Evolutionary conservation across 345 rosid genomes (phyloP).

Genomic region (Triadica sebifera): DNA sequence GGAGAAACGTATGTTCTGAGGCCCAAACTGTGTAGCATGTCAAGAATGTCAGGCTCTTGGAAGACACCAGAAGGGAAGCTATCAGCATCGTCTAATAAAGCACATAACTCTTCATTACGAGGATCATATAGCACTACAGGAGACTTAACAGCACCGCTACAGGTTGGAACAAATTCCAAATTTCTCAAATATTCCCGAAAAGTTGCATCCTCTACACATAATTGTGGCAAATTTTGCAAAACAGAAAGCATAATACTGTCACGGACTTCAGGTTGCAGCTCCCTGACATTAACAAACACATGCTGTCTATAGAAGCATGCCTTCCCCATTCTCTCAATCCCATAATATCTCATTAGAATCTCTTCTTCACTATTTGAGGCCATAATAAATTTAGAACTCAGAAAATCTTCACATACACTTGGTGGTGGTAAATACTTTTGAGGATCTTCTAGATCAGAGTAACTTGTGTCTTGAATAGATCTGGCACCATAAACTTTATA

Average conservation of each 20-base stretch:
- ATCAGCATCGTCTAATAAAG: conserved; percentile 74
- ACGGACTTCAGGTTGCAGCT: conserved; percentile 72
- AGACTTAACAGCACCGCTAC: conserved; percentile 52
- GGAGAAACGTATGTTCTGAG: conserved; percentile 75
- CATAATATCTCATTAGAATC: conserved; percentile 61
- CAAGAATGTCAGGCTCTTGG: conserved; percentile 63
- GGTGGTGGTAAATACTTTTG: conserved; percentile 71
- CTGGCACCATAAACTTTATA: conserved; percentile 56
- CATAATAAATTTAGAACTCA: conserved; percentile 65
- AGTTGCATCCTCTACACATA: conserved; percentile 69
- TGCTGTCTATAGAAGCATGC: conserved; percentile 66
- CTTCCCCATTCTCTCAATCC: conserved; percentile 75
- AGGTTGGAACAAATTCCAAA: conserved; percentile 83
- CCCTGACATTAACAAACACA: conserved; percentile 56
- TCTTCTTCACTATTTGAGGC: conserved; percentile 61
- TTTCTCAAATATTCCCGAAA: conserved; percentile 64
- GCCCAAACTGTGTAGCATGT: conserved; percentile 87
- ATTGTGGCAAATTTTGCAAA: conserved; percentile 74
- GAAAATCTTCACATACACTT: conserved; percentile 57
- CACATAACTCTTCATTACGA: conserved; percentile 79
- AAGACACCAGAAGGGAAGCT: conserved; percentile 71
- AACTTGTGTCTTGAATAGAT: conserved; percentile 44
- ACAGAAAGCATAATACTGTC: conserved; percentile 71
- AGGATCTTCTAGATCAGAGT: conserved; percentile 74
- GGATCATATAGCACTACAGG: conserved; percentile 80